phyloP scores from a whole-genome alignment of 2,329 filamentous ascomycete genomes.

The Monosporascus sp. region DNA sequence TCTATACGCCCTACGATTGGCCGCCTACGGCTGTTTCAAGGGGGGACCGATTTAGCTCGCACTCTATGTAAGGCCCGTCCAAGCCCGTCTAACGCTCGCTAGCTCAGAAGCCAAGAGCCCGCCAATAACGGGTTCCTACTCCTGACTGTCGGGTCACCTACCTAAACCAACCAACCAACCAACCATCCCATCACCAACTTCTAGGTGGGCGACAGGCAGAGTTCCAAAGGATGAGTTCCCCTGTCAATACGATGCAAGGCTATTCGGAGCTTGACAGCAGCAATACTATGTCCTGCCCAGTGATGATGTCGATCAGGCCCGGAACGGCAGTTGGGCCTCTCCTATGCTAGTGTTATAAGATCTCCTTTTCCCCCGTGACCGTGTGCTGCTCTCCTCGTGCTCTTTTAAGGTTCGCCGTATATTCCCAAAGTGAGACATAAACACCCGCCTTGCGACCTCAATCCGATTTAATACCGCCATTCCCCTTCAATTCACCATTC shows the following conservation, averaged over 20 bases:
- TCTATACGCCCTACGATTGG: slow-evolving; percentile 14
- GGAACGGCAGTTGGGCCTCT: too few species aligned
- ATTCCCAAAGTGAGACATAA: too few species aligned
- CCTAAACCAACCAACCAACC: background rate
- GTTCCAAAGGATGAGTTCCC: background rate
- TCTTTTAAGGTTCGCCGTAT: too few species aligned
- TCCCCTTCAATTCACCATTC: background rate
- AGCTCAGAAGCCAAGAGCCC: background rate
- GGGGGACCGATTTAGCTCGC: slow-evolving; percentile 7
- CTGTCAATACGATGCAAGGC: too few species aligned
- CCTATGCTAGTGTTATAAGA: too few species aligned
- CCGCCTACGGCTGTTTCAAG: slow-evolving; percentile 10
- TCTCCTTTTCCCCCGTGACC: too few species aligned
- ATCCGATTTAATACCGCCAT: too few species aligned
- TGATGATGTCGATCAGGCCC: too few species aligned
- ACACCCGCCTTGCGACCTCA: too few species aligned
- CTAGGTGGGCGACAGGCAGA: background rate
- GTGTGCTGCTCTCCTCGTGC: too few species aligned
- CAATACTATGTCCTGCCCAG: too few species aligned
- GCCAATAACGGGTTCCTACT: background rate
- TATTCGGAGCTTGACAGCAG: too few species aligned
- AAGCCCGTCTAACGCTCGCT: background rate
- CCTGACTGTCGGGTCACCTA: background rate
- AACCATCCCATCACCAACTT: background rate
- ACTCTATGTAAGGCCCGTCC: background rate